Base-by-base conservation (phyloP, 2,329 filamentous ascomycete genomes). In the Bretziella fagacearum region DNA sequence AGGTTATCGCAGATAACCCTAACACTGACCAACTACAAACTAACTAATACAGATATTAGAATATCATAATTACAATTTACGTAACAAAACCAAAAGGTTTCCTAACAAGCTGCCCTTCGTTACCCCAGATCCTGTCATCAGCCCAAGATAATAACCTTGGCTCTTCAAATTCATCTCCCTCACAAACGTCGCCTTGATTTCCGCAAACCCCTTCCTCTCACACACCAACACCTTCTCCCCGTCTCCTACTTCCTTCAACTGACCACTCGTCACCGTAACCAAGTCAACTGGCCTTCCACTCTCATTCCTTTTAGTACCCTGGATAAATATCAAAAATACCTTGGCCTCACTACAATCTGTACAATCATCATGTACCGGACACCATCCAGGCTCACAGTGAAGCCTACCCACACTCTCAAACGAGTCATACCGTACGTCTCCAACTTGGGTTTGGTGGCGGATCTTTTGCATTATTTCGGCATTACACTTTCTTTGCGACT, bases 131-230 rank as follows among this genome's bases (percentile, higher is more conserved):
- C n/a, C n/a, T n/a, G n/a, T n/a, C n/a, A 22, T 39, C 35, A 39
- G 11, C 15, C 18, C 35, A 39, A 39, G 5, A 39, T 39, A 6
- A 39, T 20, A 23, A 39, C 7, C n/a, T 10, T 10, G 7, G 20
- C 15, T 6, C 2, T 39, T 8, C 18, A 17, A 17, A 8, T 22
- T 2, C 20, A 39, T 25, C 25, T 15, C 18, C n/a, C 32, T n/a
- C 6, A 13, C 8, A 32, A 30, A 7, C 7, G 23, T 13, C 8
- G 27, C 10, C 18, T 13, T 11, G 8, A 33, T 13, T 25, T 40
- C 33, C 6, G 35, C 44, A 30, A 46, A 40, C 5, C 44, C 35
- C 7, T 40, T 29, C 22, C 44, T 18, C 25, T 37, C 35, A 22
- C 44, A 26, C 6, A 46, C 23, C 35, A 30, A 17, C 6, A 43